phyloP scores from a whole-genome alignment of 2,329 filamentous ascomycete genomes.

The Penicillium sp. region DNA sequence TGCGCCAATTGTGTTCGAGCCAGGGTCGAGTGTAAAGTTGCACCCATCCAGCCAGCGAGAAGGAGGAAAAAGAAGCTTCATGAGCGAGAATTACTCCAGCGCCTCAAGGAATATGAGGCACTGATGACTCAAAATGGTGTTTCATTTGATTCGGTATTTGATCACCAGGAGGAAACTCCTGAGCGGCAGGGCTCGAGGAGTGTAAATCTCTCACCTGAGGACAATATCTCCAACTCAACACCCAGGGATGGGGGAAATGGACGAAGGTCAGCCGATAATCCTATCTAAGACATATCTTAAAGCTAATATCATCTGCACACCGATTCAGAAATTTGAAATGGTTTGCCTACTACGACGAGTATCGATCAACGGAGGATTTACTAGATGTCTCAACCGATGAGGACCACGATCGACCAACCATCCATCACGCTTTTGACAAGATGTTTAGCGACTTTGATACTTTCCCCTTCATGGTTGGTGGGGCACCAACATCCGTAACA shows the following conservation, averaged over 20 bases:
- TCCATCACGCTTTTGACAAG: constrained; percentile 63
- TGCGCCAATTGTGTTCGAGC: constrained; percentile 71
- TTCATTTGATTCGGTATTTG: constrained; percentile 64
- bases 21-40: constrained; percentile 57
- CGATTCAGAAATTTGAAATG: constrained; percentile 13
- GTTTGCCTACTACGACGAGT: constrained; percentile 39
- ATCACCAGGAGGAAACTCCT: neutral
- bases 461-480: constrained; percentile 62
- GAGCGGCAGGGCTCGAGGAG: neutral
- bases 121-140: constrained; percentile 68
- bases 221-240: neutral
- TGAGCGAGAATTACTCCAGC: constrained; percentile 69
- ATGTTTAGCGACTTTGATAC: constrained; percentile 62
- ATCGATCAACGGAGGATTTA: constrained; percentile 55
- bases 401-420: constrained; percentile 57
- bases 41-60: constrained; percentile 50
- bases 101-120: constrained; percentile 68
- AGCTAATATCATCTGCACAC: neutral
- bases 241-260: neutral
- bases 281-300: neutral
- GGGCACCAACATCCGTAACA: constrained; percentile 19
- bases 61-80: constrained; percentile 65
- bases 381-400: constrained; percentile 62
- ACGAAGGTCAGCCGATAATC: neutral
- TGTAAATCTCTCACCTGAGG: neutral